A percentile compares a stretch with the other conserved stretches of the same genome.
phyloP scores from a whole-genome alignment of 202 grass and related monocot species.

The Digitaria exilis region DNA sequence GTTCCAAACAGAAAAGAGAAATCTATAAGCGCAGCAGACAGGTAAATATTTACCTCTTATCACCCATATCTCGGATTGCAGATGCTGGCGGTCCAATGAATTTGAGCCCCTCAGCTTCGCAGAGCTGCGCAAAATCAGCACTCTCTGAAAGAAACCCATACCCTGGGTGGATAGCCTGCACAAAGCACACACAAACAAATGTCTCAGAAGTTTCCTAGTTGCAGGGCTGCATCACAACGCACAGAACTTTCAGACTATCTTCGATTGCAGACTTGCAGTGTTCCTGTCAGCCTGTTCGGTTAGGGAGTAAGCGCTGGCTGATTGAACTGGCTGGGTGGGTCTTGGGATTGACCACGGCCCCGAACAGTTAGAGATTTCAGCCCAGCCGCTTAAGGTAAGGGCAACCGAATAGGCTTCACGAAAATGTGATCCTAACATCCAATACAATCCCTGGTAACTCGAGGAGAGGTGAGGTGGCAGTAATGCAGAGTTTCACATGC shows the following conservation, averaged over 20 bases:
- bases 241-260: neutral
- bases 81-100: constrained; percentile 91
- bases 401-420: too few species aligned
- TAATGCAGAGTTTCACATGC: neutral
- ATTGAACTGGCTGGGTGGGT: too few species aligned
- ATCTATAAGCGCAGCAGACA: neutral
- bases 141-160: constrained; percentile 99
- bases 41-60: constrained; percentile 69
- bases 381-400: too few species aligned
- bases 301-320: too few species aligned
- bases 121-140: constrained; percentile 88
- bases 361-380: too few species aligned
- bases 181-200: neutral
- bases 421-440: neutral
- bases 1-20: neutral
- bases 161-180: constrained; percentile 87
- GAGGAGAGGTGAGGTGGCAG: neutral
- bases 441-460: neutral
- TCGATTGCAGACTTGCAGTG: neutral
- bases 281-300: too few species aligned
- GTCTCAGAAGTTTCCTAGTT: neutral
- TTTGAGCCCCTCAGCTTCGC: constrained; percentile 69
- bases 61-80: constrained; percentile 91
- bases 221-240: neutral
- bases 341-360: too few species aligned